These are phyloP conservation scores for Candida multigemmis DNA, from an alignment of 805 yeast species.

Conservation along the genomic window DNA sequence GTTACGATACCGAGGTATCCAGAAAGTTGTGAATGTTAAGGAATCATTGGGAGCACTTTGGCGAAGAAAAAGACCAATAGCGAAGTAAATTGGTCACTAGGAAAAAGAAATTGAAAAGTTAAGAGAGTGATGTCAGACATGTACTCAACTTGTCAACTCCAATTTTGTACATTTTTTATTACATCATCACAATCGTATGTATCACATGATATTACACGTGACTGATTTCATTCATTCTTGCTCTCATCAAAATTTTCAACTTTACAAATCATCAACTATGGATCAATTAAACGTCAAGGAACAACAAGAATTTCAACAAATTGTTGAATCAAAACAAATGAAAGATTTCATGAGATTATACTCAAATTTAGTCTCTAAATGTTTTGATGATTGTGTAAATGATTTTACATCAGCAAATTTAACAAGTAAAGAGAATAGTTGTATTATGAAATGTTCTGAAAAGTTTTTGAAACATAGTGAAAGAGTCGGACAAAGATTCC, in stretches of 20 bases:
- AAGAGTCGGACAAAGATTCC: slow-evolving; percentile 98
- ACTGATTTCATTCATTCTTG: no score
- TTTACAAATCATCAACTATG: slow-evolving; percentile 41
- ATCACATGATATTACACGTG: no score
- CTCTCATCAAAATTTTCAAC: slow-evolving; percentile 5
- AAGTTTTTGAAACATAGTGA: slow-evolving; percentile 97
- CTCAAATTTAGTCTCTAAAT: slow-evolving; percentile 91
- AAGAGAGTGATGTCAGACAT: no score
- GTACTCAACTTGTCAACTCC: no score
- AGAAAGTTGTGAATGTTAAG: slow-evolving; percentile 23
- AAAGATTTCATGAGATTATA: slow-evolving; percentile 96
- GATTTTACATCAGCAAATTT: slow-evolving; percentile 92
- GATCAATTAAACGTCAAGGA: slow-evolving; percentile 92
- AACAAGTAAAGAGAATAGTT: slow-evolving; percentile 74
- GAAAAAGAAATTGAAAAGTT: no score
- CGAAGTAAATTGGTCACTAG: no score
- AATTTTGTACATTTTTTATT: no score
- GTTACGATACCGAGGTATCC: slow-evolving; percentile 81
- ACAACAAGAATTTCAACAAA: slow-evolving; percentile 92
- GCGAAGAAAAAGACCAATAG: no score
- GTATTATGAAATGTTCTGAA: slow-evolving; percentile 90
- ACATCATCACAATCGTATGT: no score
- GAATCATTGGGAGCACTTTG: no score
- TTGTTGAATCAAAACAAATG: slow-evolving; percentile 97
- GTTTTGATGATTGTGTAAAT: slow-evolving; percentile 96